These are phyloP conservation scores for Claviceps fusiformis DNA, from an alignment of 2,329 filamentous ascomycete genomes.

Conservation along the genomic window DNA sequence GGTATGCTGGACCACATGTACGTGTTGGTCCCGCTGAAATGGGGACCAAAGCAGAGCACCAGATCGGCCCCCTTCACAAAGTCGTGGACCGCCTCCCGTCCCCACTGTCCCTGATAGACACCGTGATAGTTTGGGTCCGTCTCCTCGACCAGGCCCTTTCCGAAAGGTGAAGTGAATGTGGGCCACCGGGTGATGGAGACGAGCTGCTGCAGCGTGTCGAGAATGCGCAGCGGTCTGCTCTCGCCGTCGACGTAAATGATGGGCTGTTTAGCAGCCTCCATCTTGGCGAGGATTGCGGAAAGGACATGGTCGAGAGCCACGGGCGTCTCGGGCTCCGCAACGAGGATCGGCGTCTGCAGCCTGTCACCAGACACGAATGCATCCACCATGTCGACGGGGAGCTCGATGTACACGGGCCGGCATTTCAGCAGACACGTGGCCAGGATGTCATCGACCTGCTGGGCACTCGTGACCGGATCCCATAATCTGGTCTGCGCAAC, in stretches of 20 bases:
- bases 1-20: constrained; percentile 24
- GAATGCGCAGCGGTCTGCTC: constrained; percentile 26
- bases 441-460: constrained; percentile 24
- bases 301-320: constrained; percentile 16
- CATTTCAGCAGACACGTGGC: constrained; percentile 34
- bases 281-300: constrained; percentile 22
- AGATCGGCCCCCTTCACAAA: constrained; percentile 30
- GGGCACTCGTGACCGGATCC: constrained; percentile 29
- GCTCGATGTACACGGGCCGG: constrained; percentile 41
- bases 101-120: constrained; percentile 31
- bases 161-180: constrained; percentile 32
- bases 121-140: constrained; percentile 32
- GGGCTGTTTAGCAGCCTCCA: constrained; percentile 31
- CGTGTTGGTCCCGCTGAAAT: constrained; percentile 33
- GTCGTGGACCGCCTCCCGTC: constrained; percentile 17
- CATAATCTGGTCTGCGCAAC: constrained; percentile 30
- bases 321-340: constrained; percentile 4
- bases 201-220: constrained; percentile 27
- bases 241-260: constrained; percentile 40
- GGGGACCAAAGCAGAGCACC: constrained; percentile 31
- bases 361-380: constrained; percentile 18
- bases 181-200: constrained; percentile 30
- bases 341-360: constrained; percentile 10
- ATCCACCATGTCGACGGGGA: constrained; percentile 39
- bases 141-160: constrained; percentile 38